These are phyloP conservation scores for Escallonia herrerae DNA, from an alignment of 129 eudicot genomes.

Conservation along the genomic window DNA sequence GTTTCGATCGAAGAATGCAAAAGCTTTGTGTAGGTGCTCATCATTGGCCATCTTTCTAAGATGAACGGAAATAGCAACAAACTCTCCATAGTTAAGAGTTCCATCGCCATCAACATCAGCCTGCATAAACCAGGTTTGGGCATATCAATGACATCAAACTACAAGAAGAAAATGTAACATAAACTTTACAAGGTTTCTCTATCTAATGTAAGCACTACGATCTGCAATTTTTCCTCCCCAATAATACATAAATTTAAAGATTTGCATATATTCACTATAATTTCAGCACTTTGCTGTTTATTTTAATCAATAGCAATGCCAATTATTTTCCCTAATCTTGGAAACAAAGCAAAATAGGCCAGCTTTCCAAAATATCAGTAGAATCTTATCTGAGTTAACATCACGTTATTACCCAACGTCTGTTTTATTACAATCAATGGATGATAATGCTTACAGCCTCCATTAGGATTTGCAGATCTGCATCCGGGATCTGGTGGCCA, in stretches of 20 bases:
- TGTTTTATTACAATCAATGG: background rate
- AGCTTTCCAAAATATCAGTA: background rate
- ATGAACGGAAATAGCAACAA: slow-evolving; percentile 69
- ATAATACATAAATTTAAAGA: background rate
- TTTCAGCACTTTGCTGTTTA: background rate
- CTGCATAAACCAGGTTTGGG: slow-evolving; percentile 26
- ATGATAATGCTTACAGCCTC: slow-evolving; percentile 48
- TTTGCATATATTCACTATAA: background rate
- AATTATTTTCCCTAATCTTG: background rate
- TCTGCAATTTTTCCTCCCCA: no score
- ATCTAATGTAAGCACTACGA: no score
- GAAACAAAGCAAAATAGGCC: background rate
- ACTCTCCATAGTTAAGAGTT: slow-evolving; percentile 54
- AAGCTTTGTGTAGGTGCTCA: slow-evolving; percentile 78
- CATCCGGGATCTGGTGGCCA: slow-evolving; percentile 57
- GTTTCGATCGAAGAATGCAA: slow-evolving; percentile 62
- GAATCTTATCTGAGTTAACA: background rate
- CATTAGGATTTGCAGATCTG: slow-evolving; percentile 60
- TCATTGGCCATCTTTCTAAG: slow-evolving; percentile 70
- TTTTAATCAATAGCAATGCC: background rate
- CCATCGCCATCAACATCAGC: slow-evolving; percentile 77
- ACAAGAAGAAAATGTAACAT: no score
- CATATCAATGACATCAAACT: background rate
- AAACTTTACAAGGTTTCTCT: no score
- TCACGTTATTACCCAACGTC: no score